Conservation (phyloP, 225 moss, liverwort and hornwort genomes). For the Straminergon stramineum region DNA sequence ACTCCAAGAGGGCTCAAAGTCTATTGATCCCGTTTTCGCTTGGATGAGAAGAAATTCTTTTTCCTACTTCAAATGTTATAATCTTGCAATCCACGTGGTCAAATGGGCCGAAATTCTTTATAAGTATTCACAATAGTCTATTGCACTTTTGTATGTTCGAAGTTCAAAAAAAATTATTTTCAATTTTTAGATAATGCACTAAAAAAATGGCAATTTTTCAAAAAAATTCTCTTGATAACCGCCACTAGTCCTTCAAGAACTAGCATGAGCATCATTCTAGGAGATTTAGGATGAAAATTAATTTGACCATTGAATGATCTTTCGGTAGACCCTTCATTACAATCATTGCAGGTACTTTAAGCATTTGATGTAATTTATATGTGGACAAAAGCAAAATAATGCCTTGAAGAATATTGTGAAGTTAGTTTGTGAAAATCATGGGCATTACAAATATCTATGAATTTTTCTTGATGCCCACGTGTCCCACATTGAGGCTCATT, state of each 20-base stretch:
- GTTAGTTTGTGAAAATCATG: background rate
- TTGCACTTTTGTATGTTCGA: background rate
- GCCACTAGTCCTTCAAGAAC: fast-evolving
- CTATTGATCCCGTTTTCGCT: fast-evolving
- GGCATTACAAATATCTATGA: background rate
- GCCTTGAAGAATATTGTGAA: background rate
- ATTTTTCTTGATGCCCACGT: background rate
- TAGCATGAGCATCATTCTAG: background rate
- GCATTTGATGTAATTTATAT: background rate
- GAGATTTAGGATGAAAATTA: background rate
- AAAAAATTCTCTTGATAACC: background rate
- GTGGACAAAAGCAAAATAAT: background rate
- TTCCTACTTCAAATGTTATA: background rate
- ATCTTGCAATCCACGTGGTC: background rate
- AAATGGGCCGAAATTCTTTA: background rate
- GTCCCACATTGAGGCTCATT: background rate
- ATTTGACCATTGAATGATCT: background rate
- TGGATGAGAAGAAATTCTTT: background rate
- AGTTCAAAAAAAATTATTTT: background rate
- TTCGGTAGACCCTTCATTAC: background rate
- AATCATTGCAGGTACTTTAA: background rate
- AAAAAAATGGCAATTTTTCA: background rate
- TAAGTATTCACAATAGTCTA: no score
- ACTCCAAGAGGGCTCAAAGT: background rate
- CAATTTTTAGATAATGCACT: background rate